Evolutionary conservation across 1,284 basidiomycete species (phyloP), one percentile per base, ranked within the genome.

Genomic region (Apiotrichum siamense): DNA sequence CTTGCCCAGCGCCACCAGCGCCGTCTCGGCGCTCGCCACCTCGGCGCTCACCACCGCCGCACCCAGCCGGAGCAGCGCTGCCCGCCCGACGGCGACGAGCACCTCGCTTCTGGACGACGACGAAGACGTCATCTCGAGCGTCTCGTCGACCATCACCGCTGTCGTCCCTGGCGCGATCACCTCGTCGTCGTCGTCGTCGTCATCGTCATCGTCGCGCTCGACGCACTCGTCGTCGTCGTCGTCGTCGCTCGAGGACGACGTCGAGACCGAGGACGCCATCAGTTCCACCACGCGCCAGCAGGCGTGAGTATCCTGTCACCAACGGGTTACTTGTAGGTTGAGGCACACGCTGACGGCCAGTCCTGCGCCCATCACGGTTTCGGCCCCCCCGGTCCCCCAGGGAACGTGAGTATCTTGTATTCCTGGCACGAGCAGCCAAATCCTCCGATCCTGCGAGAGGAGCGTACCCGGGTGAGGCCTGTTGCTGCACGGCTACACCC

Each of bases 331-430:
- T 15, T 13, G n/a, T n/a, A n/a, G n/a, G n/a, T n/a, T n/a, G n/a
- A n/a, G n/a, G n/a, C n/a, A n/a, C n/a, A n/a, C 7, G 23, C 37
- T 38, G 37, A 38, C 37, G 11, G n/a, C 11, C 17, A 18, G 25
- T 12, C 3, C 13, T 25, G 20, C 39, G 7, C 5, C 24, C 9
- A 25, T 10, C 37, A 15, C 37, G 23, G 21, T 5, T 18, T n/a
- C 33, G 21, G 12, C 11, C 37, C 10, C 7, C 5, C 12, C 11
- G 3, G 37, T 38, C 15, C 39, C 39, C 23, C 3, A 4, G 3
- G 39, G 39, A 41, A 41, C 25, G 39, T 41, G 25, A 41, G 39
- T 41, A 7, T 35, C n/a, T n/a, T n/a, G n/a, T n/a, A n/a, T n/a
- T n/a, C n/a, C n/a, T n/a, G n/a, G n/a, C n/a, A n/a, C n/a, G n/a